Conservation (phyloP, 352 stramenopile species). For the Phytophthora vignae region DNA sequence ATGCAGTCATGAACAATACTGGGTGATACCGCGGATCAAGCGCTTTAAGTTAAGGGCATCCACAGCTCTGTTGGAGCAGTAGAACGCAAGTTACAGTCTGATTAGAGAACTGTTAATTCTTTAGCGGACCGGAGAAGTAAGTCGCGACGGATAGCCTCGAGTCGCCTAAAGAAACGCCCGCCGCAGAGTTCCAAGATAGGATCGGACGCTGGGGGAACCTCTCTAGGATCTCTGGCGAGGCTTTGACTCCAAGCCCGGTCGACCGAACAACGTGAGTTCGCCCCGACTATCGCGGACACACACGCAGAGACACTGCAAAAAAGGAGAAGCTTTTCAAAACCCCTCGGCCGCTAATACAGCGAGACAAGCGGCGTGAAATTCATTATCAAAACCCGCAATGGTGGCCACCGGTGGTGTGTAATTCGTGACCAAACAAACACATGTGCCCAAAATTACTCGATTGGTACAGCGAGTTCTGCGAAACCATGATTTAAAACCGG, state of each 20-base stretch:
- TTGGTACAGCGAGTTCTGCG: slow-evolving; percentile 4
- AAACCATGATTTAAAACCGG: not conserved
- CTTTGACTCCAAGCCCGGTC: slow-evolving; percentile 33
- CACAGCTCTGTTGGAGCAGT: no score
- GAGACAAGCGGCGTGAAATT: not conserved
- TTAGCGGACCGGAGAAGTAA: no score
- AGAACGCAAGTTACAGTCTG: no score
- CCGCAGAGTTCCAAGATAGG: slow-evolving; percentile 37
- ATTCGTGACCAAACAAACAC: slow-evolving; percentile 17
- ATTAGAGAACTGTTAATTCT: no score
- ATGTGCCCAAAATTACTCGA: slow-evolving; percentile 7
- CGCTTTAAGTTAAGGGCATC: no score
- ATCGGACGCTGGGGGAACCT: slow-evolving; percentile 37
- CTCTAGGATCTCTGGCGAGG: slow-evolving; percentile 26
- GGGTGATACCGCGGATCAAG: no score
- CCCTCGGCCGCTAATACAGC: not conserved
- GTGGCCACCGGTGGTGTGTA: slow-evolving; percentile 10
- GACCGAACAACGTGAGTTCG: slow-evolving; percentile 25
- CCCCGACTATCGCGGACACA: slow-evolving; percentile 16
- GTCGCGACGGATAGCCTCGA: not conserved
- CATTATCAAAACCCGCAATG: slow-evolving; percentile 8
- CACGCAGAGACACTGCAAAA: slow-evolving; percentile 18
- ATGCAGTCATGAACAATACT: no score
- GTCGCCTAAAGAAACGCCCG: slow-evolving; percentile 34
- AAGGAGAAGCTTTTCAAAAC: slow-evolving; percentile 7